Evolutionary conservation across 2,329 filamentous ascomycete species (phyloP), one percentile per base, ranked within the genome.

Genomic region (Sphaerulina vaccinii): DNA sequence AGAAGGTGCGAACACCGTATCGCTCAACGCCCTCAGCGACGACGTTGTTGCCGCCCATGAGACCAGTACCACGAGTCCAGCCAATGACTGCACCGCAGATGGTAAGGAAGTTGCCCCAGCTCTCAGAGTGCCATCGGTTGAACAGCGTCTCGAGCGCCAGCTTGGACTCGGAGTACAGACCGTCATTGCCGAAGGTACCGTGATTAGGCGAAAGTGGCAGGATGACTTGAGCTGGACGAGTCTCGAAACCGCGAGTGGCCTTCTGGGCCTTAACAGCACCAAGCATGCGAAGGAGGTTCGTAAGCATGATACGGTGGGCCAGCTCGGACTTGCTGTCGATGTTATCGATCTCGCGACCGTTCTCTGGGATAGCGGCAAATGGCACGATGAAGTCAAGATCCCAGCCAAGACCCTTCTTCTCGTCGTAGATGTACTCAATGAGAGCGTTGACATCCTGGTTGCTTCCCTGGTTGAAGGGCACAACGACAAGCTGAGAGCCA

Each of bases 381-480:
- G 93, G 93, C 59, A 99, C 83, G 57, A 99, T 86, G 70, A 86
- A 96, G 74, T 99, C 93, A 32, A 99, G 82, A 73, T 99, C 93
- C 93, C 95, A 99, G 59, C 93, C 93, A 8, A 99, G 86, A 58
- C 95, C 95, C 69, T 86, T 91, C 85, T 97, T 99, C 58, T 87
- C 73, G 68, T 97, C 92, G 70, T 96, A 99, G 68, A 99, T 95
- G 77, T 97, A 99, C 55, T 96, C 82, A 46, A 99, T 80, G 6
- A 99, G 80, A 40, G 90, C 90, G 71, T 97, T 90, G 29, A 96
- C 88, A 69, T 99, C 93, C 71, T 97, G 92, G 76, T 96, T 95
- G 78, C 92, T 97, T 59, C 92, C 93, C 72, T 96, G 91, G 74
- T 99, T 99, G 83, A 99, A 99, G 43, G 95, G 93, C 49, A 97